phyloP scores from a whole-genome alignment of 129 eudicot genomes.

The Calendula officinalis region DNA sequence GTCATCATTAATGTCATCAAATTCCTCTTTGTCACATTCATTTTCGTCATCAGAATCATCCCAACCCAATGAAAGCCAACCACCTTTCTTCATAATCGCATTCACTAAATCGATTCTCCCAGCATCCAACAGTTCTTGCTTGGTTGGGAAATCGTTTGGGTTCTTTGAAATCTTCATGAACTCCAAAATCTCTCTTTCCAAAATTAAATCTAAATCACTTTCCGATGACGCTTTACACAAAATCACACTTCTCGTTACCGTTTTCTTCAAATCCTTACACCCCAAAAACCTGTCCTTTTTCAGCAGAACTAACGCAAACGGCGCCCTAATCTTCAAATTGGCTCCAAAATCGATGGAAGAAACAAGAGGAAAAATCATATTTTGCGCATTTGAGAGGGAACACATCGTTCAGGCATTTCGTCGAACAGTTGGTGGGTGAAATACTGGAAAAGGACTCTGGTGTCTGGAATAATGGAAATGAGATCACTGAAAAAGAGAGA shows the following conservation, averaged over 20 bases:
- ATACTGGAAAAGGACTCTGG: background rate
- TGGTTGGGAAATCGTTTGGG: constrained; percentile 63
- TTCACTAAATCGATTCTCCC: constrained; percentile 76
- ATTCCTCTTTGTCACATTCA: constrained; percentile 24
- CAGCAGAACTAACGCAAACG: background rate
- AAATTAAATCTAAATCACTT: constrained; percentile 41
- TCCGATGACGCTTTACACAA: constrained; percentile 41
- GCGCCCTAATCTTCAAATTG: constrained; percentile 13
- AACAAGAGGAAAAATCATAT: constrained; percentile 28
- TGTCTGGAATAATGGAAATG: background rate
- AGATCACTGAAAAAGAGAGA: background rate
- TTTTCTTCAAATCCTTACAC: constrained; percentile 22
- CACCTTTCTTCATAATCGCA: constrained; percentile 60
- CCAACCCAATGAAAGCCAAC: constrained; percentile 85
- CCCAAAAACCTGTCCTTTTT: constrained; percentile 16
- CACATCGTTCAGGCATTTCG: constrained; percentile 93
- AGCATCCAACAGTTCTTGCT: constrained; percentile 49
- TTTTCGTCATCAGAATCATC: constrained; percentile 34
- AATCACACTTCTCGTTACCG: constrained; percentile 13
- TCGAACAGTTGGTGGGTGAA: constrained; percentile 42
- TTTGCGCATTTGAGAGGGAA: constrained; percentile 27
- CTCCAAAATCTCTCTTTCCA: constrained; percentile 67
- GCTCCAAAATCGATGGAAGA: constrained; percentile 16
- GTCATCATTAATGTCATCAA: constrained; percentile 30
- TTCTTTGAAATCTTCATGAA: constrained; percentile 71